Base-by-base conservation (phyloP, 306 rosid genomes). In the Malus asiatica region DNA sequence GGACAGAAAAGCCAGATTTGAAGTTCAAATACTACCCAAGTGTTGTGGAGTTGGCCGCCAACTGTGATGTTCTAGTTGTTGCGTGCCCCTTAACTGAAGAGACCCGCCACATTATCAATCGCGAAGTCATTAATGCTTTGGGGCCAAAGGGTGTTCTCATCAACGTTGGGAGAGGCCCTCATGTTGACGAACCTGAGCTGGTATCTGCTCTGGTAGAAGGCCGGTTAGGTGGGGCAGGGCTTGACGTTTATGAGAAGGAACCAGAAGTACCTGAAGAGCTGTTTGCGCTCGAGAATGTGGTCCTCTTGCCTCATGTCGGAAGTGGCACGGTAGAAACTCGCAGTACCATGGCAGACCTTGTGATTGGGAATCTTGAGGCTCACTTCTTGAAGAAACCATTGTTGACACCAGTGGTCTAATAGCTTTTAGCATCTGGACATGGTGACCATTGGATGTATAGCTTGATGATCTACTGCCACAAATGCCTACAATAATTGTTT, bases 141-240 rank as follows among this genome's bases (percentile, higher is more conserved):
- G 98, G 98, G 64, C 90, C 93, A 2, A 87, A 86, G 78, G 95
- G 98, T 27, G 84, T 66, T 51, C 88, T 94, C 44, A 88, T 94
- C 68, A 94, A 90, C 83, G 79, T 94, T 0, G 97, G 95, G n/a
- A 87, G 97, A 61, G 97, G 97, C n/a, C 82, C 88, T 62, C 98
- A 89, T 16, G 93, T 94, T 13, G 96, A 92, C 29, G 97, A 92
- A 73, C 71, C 77, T 1, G 93, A 90, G 86, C 73, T 92, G 74
- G 90, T 92, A 11, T 83, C 90, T 23, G 97, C 97, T 38, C 76
- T 94, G 75, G 78, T 81, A 1, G 95, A 92, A 86, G 97, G 98
- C 61, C 89, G 95, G 33, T 42, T 94, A 53, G 98, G 90, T 13
- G 97, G 97, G 5, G 98, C 95, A 10, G 98, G 95, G 15, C 80